Conservation (phyloP, 768 basidiomycete species). For the Termitomyces sp. region DNA sequence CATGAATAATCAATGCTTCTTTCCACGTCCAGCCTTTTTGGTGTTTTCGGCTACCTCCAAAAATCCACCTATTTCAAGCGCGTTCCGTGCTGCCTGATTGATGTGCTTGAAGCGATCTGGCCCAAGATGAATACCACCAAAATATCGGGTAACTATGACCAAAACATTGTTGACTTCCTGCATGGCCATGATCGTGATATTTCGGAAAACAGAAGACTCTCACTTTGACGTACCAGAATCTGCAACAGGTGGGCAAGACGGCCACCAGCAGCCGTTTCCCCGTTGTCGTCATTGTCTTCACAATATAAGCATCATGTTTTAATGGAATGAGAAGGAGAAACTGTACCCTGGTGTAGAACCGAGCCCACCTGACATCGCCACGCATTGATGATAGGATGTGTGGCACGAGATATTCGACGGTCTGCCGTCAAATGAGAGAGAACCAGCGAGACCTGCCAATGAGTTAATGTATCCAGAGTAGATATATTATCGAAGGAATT, state of each 20-base stretch:
- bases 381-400: conserved; percentile 77
- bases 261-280: conserved; percentile 89
- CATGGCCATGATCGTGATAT: not conserved
- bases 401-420: conserved; percentile 64
- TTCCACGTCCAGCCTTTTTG: conserved; percentile 23
- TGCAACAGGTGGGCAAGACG: conserved; percentile 88
- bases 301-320: not conserved
- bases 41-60: conserved; percentile 45
- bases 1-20: conserved; percentile 11
- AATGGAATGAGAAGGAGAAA: not conserved
- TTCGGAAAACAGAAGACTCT: not conserved
- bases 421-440: conserved; percentile 66
- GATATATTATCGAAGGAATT: not conserved
- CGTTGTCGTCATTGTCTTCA: conserved; percentile 90
- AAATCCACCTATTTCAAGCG: conserved; percentile 84
- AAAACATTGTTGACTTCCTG: conserved; percentile 82
- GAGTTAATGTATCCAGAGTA: conserved; percentile 6
- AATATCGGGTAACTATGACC: conserved; percentile 90
- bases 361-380: conserved; percentile 71
- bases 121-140: conserved; percentile 87
- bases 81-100: conserved; percentile 91
- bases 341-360: conserved; percentile 67
- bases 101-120: conserved; percentile 91
- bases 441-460: conserved; percentile 56
- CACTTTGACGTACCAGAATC: conserved; percentile 53